Evolutionary conservation across 306 rosid species (phyloP).

Genomic region (Medicago arabica): DNA sequence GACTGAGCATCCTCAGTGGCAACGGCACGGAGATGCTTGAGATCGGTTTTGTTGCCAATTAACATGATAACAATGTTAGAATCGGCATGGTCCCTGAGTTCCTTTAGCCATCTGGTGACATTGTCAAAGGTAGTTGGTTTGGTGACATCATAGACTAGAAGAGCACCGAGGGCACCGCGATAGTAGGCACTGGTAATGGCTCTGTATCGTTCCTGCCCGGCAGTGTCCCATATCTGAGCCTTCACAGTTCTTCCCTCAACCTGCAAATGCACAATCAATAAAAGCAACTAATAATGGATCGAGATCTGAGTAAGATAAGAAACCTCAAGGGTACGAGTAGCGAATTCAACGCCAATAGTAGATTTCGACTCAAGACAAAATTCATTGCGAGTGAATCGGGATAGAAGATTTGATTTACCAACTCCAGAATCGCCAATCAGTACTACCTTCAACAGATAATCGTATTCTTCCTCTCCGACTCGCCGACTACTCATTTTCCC

Average conservation of each 20-base stretch:
- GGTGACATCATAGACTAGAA: slow-evolving; percentile 81
- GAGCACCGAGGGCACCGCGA: slow-evolving; percentile 94
- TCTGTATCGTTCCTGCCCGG: slow-evolving; percentile 95
- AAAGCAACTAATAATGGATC: too few relatives aligned
- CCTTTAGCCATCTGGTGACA: slow-evolving; percentile 92
- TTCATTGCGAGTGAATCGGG: slow-evolving; percentile 98
- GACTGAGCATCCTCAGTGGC: slow-evolving; percentile 89
- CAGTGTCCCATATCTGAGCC: slow-evolving; percentile 98
- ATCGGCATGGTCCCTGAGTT: slow-evolving; percentile 93
- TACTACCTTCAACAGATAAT: slow-evolving; percentile 91
- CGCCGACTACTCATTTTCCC: slow-evolving; percentile 63
- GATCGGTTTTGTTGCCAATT: slow-evolving; percentile 90
- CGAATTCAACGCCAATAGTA: slow-evolving; percentile 96
- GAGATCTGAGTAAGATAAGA: background rate
- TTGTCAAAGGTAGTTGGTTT: slow-evolving; percentile 91
- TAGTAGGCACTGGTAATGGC: slow-evolving; percentile 97
- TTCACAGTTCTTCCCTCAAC: slow-evolving; percentile 93
- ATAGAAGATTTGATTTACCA: slow-evolving; percentile 91
- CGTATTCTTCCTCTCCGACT: slow-evolving; percentile 81
- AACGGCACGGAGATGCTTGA: slow-evolving; percentile 88
- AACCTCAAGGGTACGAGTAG: slow-evolving; percentile 92
- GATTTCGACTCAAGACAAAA: slow-evolving; percentile 94
- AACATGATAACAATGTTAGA: slow-evolving; percentile 88
- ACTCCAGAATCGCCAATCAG: slow-evolving; percentile 95
- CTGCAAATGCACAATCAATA: slow-evolving; percentile 38